Evolutionary conservation across 352 stramenopile species (phyloP).

Genomic region (Phytophthora uliginosa): DNA sequence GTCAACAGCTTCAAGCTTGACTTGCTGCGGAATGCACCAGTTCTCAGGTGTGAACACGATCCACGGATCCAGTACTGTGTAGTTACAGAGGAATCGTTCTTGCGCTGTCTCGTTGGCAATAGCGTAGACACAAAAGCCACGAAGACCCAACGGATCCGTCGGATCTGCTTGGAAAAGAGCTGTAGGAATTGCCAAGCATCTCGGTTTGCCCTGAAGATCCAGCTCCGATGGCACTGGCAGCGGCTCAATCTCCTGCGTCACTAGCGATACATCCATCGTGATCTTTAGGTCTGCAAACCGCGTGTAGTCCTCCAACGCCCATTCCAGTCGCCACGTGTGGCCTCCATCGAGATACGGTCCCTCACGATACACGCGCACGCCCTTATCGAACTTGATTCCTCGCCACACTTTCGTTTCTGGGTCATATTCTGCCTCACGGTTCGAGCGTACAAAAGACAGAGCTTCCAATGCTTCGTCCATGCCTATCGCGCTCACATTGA

Average conservation of each 20-base stretch:
- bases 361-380: conserved; percentile 74
- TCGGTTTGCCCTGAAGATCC: conserved; percentile 47
- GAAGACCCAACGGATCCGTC: conserved; percentile 60
- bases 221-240: conserved; percentile 65
- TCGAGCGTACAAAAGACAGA: conserved; percentile 71
- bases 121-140: conserved; percentile 74
- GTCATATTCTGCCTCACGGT: conserved; percentile 73
- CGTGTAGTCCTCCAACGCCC: conserved; percentile 78
- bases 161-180: conserved; percentile 56
- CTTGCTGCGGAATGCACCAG: conserved; percentile 71
- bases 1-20: conserved; percentile 60
- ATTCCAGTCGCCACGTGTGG: conserved; percentile 78
- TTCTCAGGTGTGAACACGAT: conserved; percentile 77
- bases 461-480: conserved; percentile 85
- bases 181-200: conserved; percentile 61
- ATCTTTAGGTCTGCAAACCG: conserved; percentile 80
- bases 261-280: conserved; percentile 59
- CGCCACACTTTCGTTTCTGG: conserved; percentile 59
- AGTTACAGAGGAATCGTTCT: conserved; percentile 85
- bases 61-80: conserved; percentile 77
- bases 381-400: conserved; percentile 76
- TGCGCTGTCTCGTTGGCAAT: conserved; percentile 67
- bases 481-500: conserved; percentile 75
- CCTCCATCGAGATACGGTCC: conserved; percentile 78
- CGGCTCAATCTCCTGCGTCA: conserved; percentile 75